Conservation (phyloP, 768 basidiomycete species). For the Paxillus rubicundulus region DNA sequence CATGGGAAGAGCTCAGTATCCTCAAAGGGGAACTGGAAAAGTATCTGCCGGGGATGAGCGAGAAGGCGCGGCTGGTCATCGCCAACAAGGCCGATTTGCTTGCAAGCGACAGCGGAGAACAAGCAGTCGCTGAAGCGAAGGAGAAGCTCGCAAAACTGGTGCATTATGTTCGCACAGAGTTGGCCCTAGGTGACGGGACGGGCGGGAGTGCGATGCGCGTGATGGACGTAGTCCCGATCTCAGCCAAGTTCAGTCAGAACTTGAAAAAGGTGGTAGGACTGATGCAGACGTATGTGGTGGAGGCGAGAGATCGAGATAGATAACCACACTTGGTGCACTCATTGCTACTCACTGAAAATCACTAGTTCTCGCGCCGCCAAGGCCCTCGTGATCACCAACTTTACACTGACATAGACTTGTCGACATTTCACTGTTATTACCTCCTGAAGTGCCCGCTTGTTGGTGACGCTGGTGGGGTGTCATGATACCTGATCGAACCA, state of each 20-base stretch:
- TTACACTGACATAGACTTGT: too few relatives aligned
- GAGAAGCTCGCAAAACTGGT: constrained; percentile 57
- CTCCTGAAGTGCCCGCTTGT: too few relatives aligned
- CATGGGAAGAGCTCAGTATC: constrained; percentile 73
- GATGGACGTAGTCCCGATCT: constrained; percentile 76
- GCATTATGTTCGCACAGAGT: constrained; percentile 50
- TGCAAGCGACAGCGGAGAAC: constrained; percentile 44
- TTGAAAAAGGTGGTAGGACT: constrained; percentile 62
- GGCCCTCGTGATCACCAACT: too few relatives aligned
- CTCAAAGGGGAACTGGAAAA: constrained; percentile 82
- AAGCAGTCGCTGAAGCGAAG: constrained; percentile 50
- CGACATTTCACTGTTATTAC: too few relatives aligned
- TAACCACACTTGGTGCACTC: background rate
- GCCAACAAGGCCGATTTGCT: constrained; percentile 95
- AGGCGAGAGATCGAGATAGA: constrained; percentile 34
- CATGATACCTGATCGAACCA: background rate
- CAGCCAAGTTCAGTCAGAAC: constrained; percentile 86
- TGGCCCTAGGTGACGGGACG: constrained; percentile 33
- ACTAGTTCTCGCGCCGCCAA: background rate
- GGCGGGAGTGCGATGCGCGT: constrained; percentile 33
- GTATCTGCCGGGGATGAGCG: constrained; percentile 76
- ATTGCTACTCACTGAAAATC: background rate
- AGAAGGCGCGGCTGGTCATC: constrained; percentile 75
- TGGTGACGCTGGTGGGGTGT: too few relatives aligned
- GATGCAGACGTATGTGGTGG: constrained; percentile 65